phyloP scores from a whole-genome alignment of 1,284 basidiomycete species.

The Ustilago tritici region DNA sequence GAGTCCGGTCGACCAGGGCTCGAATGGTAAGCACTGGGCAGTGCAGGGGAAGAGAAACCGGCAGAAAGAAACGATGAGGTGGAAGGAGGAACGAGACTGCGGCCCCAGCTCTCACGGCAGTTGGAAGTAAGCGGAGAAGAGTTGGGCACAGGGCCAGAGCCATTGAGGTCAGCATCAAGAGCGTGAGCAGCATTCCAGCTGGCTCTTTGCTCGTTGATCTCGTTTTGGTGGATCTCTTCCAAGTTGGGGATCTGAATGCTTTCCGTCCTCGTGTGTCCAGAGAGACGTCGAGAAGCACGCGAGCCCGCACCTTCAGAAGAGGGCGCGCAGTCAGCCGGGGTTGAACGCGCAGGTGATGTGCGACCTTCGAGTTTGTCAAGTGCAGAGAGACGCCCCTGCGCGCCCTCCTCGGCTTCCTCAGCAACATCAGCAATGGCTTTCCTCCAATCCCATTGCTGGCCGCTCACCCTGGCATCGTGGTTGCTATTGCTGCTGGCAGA shows the following conservation, averaged over 20 bases:
- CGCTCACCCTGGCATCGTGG: conserved; percentile 21
- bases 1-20: conserved; percentile 51
- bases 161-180: conserved; percentile 22
- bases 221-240: conserved; percentile 59
- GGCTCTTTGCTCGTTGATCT: conserved; percentile 46
- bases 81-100: conserved; percentile 25
- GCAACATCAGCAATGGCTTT: conserved; percentile 37
- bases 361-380: conserved; percentile 65
- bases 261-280: conserved; percentile 48
- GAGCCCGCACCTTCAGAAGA: conserved; percentile 9
- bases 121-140: conserved; percentile 17
- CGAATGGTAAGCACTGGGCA: conserved; percentile 25
- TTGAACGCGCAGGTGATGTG: conserved; percentile 9
- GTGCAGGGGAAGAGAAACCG: conserved; percentile 34
- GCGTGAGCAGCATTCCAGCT: conserved; percentile 42
- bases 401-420: conserved; percentile 30
- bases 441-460: conserved; percentile 49
- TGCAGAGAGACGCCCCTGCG: conserved; percentile 55
- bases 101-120: conserved; percentile 43
- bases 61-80: conserved; percentile 20
- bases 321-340: conserved; percentile 3
- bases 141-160: conserved; percentile 9
- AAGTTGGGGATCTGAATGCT: conserved; percentile 63
- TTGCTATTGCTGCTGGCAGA: neutral
- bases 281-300: conserved; percentile 44